phyloP scores from a whole-genome alignment of 352 stramenopile species.

The Phytopythium ostracodes region DNA sequence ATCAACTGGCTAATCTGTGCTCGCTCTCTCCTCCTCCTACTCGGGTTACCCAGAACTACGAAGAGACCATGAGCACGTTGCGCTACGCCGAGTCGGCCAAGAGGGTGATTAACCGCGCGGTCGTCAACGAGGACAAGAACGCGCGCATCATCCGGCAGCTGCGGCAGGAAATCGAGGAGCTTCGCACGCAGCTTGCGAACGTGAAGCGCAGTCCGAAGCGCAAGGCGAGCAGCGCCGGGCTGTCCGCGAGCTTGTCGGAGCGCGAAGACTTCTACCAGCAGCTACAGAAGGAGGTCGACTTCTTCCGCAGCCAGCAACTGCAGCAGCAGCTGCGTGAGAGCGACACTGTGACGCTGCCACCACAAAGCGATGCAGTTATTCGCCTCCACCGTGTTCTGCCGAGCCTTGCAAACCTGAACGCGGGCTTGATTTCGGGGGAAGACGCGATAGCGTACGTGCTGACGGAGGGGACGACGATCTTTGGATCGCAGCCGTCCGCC shows the following conservation, averaged over 20 bases:
- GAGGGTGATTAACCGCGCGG: slow-evolving; percentile 75
- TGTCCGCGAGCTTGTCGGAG: slow-evolving; percentile 36
- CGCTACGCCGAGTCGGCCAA: slow-evolving; percentile 83
- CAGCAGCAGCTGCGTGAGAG: slow-evolving; percentile 16
- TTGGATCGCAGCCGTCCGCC: slow-evolving; percentile 27
- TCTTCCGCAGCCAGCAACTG: slow-evolving; percentile 23
- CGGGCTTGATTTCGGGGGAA: slow-evolving; percentile 21
- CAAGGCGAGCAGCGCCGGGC: slow-evolving; percentile 22
- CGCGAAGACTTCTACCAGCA: slow-evolving; percentile 45
- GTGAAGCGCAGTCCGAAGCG: slow-evolving; percentile 25
- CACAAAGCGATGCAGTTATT: slow-evolving; percentile 7
- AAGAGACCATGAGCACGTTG: slow-evolving; percentile 83
- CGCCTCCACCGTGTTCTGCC: slow-evolving; percentile 31
- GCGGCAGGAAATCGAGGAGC: slow-evolving; percentile 63
- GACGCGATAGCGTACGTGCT: slow-evolving; percentile 38
- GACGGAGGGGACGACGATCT: slow-evolving; percentile 35
- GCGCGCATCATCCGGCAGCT: slow-evolving; percentile 72
- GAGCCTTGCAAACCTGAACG: slow-evolving; percentile 43
- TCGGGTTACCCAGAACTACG: slow-evolving; percentile 71
- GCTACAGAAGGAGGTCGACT: slow-evolving; percentile 45
- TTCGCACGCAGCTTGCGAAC: slow-evolving; percentile 35
- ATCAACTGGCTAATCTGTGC: not conserved
- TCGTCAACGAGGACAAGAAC: slow-evolving; percentile 84
- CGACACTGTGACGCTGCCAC: not conserved
- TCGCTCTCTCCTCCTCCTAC: not conserved